phyloP scores from a whole-genome alignment of 352 stramenopile species.

The Thraustotheca clavata region DNA sequence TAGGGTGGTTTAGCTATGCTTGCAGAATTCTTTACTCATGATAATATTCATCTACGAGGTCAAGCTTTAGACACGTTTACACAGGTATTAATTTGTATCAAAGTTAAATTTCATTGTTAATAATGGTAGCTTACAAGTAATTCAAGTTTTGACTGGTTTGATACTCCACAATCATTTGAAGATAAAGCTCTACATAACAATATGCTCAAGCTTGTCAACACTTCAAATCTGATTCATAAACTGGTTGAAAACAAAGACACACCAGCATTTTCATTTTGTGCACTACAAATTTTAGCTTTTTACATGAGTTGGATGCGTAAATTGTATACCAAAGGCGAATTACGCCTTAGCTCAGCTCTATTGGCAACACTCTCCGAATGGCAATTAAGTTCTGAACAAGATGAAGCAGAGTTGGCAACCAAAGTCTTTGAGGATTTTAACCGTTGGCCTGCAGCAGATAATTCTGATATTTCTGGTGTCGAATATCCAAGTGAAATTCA shows the following conservation, averaged over 20 bases:
- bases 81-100: slow-evolving; percentile 8
- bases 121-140: slow-evolving; percentile 29
- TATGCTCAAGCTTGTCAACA: slow-evolving; percentile 26
- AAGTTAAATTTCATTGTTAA: neutral
- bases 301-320: slow-evolving; percentile 43
- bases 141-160: slow-evolving; percentile 35
- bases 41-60: slow-evolving; percentile 31
- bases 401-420: slow-evolving; percentile 27
- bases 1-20: slow-evolving; percentile 29
- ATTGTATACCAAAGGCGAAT: slow-evolving; percentile 31
- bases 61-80: slow-evolving; percentile 38
- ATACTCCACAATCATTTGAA: slow-evolving; percentile 25
- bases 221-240: slow-evolving; percentile 21
- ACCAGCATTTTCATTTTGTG: slow-evolving; percentile 26
- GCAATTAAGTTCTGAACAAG: slow-evolving; percentile 18
- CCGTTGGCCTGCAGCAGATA: slow-evolving; percentile 32
- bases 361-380: slow-evolving; percentile 27
- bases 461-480: neutral
- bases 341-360: slow-evolving; percentile 31
- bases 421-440: slow-evolving; percentile 36
- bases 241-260: slow-evolving; percentile 28
- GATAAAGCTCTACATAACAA: slow-evolving; percentile 29
- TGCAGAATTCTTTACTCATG: slow-evolving; percentile 26
- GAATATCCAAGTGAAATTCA: neutral
- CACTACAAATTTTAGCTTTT: slow-evolving; percentile 36